Base-by-base conservation (phyloP, 169 alveolate genomes). In the Cryptosporidium ryanae region DNA sequence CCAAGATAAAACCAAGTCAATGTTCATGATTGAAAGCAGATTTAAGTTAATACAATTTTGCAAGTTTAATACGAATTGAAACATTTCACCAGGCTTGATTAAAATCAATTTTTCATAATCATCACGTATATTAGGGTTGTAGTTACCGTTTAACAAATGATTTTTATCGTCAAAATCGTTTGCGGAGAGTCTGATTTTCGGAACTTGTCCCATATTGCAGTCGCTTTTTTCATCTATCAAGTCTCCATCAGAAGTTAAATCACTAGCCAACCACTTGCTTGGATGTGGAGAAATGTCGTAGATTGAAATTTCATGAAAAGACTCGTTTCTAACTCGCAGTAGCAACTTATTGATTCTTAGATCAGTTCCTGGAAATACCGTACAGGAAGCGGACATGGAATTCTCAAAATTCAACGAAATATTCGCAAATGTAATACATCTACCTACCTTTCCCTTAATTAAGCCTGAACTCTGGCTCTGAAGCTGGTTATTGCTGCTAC, bases 191-290 rank as follows among this genome's bases (percentile, higher is more conserved):
- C 46, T 38, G 8, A 38, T 38, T 10, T 38, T 38, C 8, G 46
- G 46, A 38, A 38, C 8, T 38, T 4, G 13, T 38, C 8, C 46
- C 8, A 38, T 38, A 38, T 38, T 1, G 8, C 46, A 38, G 46
- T 38, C 46, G 0, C 46, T 38, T 10, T 38, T 38, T 38, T 38
- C 46, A 10, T 6, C 46, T 6, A 38, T 4, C 2, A 12, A 52
- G 29, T 61, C 18, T 13, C 18, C 50, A 61, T 31, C 48, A 18
- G 6, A 17, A 61, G 8, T 31, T 6, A 8, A 31, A 6, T 29
- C 10, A 17, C 46, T 61, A 15, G 57, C 71, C n/a, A 76, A 34
- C 87, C 87, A 76, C n/a, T 76, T 76, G 27, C 87, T 59, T 38
- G 87, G 71, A 76, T 25, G 6, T 3, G 71, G 46, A 38, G 87